phyloP scores from a whole-genome alignment of 2,329 filamentous ascomycete genomes.

The Zarea fungicola region DNA sequence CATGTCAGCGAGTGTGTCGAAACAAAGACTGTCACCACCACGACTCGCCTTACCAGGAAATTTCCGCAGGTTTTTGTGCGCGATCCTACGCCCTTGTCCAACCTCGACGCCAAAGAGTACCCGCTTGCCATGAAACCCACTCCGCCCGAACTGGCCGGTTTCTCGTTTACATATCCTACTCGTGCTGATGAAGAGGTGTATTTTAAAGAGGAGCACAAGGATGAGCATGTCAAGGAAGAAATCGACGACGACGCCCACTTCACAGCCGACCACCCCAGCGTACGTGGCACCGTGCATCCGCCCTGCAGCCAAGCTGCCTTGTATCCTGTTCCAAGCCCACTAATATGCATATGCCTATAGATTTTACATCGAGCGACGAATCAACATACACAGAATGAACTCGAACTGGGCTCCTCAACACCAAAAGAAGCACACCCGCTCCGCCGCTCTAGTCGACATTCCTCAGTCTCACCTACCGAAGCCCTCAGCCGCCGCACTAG shows the following conservation, averaged over 20 bases:
- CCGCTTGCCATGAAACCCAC: constrained; percentile 80
- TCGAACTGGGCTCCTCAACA: not conserved
- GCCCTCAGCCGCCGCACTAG: constrained; percentile 26
- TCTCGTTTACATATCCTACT: constrained; percentile 45
- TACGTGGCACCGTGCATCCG: too few relatives aligned
- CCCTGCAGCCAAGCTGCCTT: not conserved
- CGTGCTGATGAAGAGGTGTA: not conserved
- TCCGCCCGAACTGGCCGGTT: constrained; percentile 69
- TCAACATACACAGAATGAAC: not conserved
- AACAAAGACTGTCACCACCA: constrained; percentile 77
- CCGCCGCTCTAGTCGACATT: constrained; percentile 24
- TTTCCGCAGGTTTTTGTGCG: constrained; percentile 82
- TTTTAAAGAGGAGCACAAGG: constrained; percentile 20
- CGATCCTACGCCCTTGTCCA: constrained; percentile 62
- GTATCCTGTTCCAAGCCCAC: not conserved
- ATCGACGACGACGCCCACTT: constrained; percentile 7
- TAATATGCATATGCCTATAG: not conserved
- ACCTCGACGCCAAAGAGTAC: constrained; percentile 83
- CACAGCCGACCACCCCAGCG: not conserved
- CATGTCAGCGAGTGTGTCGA: constrained; percentile 61
- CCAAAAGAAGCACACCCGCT: constrained; percentile 5
- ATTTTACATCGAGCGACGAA: not conserved
- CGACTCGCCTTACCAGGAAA: constrained; percentile 78
- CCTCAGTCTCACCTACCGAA: constrained; percentile 31
- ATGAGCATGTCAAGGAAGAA: constrained; percentile 19